Base-by-base conservation (phyloP, 257 asterid species). In the Salvia splendens region DNA sequence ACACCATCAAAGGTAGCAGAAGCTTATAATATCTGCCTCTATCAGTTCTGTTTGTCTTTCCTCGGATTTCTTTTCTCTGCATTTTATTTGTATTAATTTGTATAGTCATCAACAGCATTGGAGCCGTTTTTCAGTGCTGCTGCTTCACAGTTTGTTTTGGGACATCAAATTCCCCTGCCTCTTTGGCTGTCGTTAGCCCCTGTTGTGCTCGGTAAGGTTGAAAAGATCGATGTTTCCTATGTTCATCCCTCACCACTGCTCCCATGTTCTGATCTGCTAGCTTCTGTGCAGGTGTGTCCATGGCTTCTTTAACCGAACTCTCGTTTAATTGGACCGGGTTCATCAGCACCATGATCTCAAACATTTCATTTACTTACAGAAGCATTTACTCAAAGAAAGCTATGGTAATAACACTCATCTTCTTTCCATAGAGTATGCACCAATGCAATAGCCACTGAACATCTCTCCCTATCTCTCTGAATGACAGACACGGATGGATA, bases 301-400 rank as follows among this genome's bases (percentile, higher is more conserved):
- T 84, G 85, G 90, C 87, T 17, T 84, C 90, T 8, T 12, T 85
- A 75, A 85, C 87, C 0, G 90, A 85, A 36, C 87, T 85, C 57
- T 85, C 90, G 5, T 85, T 85, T 56, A 85, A 85, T 30, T 85
- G 90, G 87, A 78, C 78, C 20, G 87, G 90, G 10, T 85, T 85
- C 83, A 82, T 61, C 20, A 85, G 91, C 60, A 87, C 91, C 12
- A 85, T 85, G 87, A 85, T 85, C 11, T 85, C 91, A 12, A 85
- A 85, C 58, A 46, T 82, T 64, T 84, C 91, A 8, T 85, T 85
- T 51, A 85, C 91, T 50, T 85, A 85, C 79, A 78, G 91, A 66
- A 85, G 91, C 76, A 78, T 85, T 58, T 85, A 85, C 66, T 85
- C 87, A 46, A 85, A 85, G 84, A 85, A 82, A 85, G 87, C 91